Evolutionary conservation across 2,329 filamentous ascomycete genomes (phyloP).

Genomic region (Bipolaris zeicola): DNA sequence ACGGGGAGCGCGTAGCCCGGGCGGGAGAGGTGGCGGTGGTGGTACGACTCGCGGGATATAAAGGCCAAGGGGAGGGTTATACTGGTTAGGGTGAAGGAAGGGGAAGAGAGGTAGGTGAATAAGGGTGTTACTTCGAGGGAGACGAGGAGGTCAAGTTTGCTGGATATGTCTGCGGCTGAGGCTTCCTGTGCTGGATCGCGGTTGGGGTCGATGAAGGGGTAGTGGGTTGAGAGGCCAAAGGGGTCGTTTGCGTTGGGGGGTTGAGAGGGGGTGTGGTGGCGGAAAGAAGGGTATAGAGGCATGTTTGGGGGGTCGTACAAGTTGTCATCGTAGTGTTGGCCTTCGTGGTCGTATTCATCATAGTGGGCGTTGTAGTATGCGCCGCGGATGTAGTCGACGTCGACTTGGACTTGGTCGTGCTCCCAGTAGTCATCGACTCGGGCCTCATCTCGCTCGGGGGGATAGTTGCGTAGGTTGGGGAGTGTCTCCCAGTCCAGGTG

Average conservation of each 20-base stretch:
- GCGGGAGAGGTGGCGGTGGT: conserved; percentile 27
- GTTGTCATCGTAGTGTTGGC: conserved; percentile 44
- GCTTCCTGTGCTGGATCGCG: conserved; percentile 18
- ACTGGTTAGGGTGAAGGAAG: conserved; percentile 32
- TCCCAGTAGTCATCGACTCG: conserved; percentile 38
- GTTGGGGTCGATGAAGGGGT: conserved; percentile 39
- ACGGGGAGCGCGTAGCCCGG: conserved; percentile 35
- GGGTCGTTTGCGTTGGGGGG: conserved; percentile 28
- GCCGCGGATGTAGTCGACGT: conserved; percentile 39
- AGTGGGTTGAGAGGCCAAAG: conserved; percentile 39
- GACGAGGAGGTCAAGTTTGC: conserved; percentile 41
- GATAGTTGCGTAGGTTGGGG: conserved; percentile 40
- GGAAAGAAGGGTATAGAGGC: conserved; percentile 37
- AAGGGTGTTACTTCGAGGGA: conserved; percentile 42
- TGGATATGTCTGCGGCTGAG: conserved; percentile 30
- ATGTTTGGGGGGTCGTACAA: conserved; percentile 36
- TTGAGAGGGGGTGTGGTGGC: conserved; percentile 10
- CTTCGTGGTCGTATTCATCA: conserved; percentile 45
- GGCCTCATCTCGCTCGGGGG: conserved; percentile 33
- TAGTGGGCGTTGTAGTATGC: conserved; percentile 34
- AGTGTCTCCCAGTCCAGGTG: conserved; percentile 46
- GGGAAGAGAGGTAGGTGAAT: conserved; percentile 38
- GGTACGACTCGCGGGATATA: conserved; percentile 32
- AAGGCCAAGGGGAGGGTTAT: conserved; percentile 45
- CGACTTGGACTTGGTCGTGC: conserved; percentile 25